These are phyloP conservation scores for Exutisphaerella laricina DNA, from an alignment of 2,329 filamentous ascomycete species.

Conservation along the genomic window DNA sequence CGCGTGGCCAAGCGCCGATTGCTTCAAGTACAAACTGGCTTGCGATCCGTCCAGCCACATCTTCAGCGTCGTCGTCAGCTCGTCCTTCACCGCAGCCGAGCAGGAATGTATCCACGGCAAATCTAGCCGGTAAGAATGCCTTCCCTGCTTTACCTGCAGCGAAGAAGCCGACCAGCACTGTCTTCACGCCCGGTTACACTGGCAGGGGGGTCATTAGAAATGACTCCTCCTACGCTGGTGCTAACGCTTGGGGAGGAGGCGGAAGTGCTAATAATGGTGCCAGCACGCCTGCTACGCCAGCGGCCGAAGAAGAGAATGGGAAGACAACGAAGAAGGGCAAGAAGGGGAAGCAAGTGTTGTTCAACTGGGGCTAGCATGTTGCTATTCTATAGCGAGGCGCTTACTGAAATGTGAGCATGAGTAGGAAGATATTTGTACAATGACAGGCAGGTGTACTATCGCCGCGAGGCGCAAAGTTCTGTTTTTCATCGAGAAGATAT, in stretches of 20 bases:
- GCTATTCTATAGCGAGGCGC: too few species aligned
- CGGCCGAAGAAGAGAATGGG: slow-evolving; percentile 22
- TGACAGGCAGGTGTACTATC: too few species aligned
- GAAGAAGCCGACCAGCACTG: slow-evolving; percentile 58
- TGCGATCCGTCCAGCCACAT: slow-evolving; percentile 25
- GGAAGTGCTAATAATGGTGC: slow-evolving; percentile 23
- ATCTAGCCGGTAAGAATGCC: slow-evolving; percentile 47
- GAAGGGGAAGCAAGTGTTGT: slow-evolving; percentile 48
- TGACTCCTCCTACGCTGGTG: slow-evolving; percentile 36
- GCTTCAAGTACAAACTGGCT: slow-evolving; percentile 28
- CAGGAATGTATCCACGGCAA: slow-evolving; percentile 31
- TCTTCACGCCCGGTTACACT: slow-evolving; percentile 47
- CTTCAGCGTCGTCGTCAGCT: slow-evolving; percentile 27
- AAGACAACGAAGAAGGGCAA: slow-evolving; percentile 43
- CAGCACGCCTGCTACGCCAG: slow-evolving; percentile 18
- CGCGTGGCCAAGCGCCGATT: slow-evolving; percentile 15
- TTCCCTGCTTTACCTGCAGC: slow-evolving; percentile 82
- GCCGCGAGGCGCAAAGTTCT: too few species aligned
- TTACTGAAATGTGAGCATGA: too few species aligned
- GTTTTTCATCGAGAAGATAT: too few species aligned
- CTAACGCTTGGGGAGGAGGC: slow-evolving; percentile 38
- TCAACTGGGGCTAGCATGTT: slow-evolving; percentile 44
- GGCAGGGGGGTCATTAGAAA: slow-evolving; percentile 42
- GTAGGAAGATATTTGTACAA: too few species aligned
- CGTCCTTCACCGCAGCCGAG: slow-evolving; percentile 33